Evolutionary conservation across 2,329 filamentous ascomycete species (phyloP), one percentile per base, ranked within the genome.

Genomic region (Fusarium chlamydosporum): DNA sequence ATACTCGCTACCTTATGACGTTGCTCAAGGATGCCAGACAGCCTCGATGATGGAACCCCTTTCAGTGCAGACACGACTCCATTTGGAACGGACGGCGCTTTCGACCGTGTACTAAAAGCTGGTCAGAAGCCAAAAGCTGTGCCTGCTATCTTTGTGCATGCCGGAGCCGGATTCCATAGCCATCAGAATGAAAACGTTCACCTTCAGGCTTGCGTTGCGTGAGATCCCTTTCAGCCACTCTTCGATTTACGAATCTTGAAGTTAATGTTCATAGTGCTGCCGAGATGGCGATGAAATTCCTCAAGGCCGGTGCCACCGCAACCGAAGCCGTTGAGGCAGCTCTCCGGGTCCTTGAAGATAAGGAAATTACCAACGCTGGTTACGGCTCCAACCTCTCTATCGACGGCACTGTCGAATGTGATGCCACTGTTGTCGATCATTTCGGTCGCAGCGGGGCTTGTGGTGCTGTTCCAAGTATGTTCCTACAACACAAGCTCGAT

Each of bases 321-420:
- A 85, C 95, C 6, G 93, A 98, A 76, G 96, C 94, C 16, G 91
- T 97, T 23, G 96, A 97, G 79, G 91, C 92, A 51, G 93, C 96
- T 31, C 89, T 99, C 74, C 92, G 91, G 71, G 85, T 93, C 20
- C 88, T 99, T 18, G 96, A 99, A 80, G 93, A 99, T 77, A 90
- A 92, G 59, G 94, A 97, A 74, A 96, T 99, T 70, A 99, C 96
- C 35, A 99, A 99, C 78, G 92, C 95, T 37, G 96, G 96, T 1
- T 98, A 92, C 77, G 96, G 96, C 46, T 99, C 96, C 80, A 99
- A 99, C 74, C 83, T 99, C 26, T 91, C 93, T 43, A 92, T 97
- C 67, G 91, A 97, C 72, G 96, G 96, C 2, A 88, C 89, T 2
- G 96, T 98, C 13, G 96, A 99, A 78, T 96, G 94, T 72, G 96